Evolutionary conservation across 2,329 filamentous ascomycete species (phyloP).

Genomic region (Thelonectria rubi): DNA sequence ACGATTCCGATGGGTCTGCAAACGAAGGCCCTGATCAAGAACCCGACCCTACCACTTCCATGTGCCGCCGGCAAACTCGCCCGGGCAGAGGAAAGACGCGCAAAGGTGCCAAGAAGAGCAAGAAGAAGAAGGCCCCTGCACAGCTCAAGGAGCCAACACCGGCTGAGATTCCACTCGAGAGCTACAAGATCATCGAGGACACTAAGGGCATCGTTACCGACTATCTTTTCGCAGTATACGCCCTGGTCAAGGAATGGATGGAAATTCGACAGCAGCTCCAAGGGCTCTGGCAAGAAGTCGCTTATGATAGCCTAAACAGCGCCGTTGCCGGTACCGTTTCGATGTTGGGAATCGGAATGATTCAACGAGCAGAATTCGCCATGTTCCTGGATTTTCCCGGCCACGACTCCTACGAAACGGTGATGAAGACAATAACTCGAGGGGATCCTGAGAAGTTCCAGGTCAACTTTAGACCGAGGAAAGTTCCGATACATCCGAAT

Average conservation of each 20-base stretch:
- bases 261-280: conserved; percentile 53
- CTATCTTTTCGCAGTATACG: conserved; percentile 55
- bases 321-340: conserved; percentile 56
- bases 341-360: conserved; percentile 52
- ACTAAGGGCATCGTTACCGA: conserved; percentile 49
- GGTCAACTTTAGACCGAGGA: conserved; percentile 15
- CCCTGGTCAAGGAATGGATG: conserved; percentile 49
- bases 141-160: too few species aligned
- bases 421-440: conserved; percentile 52
- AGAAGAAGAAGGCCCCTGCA: too few species aligned
- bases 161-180: too few species aligned
- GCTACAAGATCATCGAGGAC: conserved; percentile 53
- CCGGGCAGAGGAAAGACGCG: too few species aligned
- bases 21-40: too few species aligned
- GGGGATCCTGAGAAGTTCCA: conserved; percentile 47
- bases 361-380: conserved; percentile 48
- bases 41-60: too few species aligned
- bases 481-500: not conserved
- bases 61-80: too few species aligned
- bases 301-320: conserved; percentile 55
- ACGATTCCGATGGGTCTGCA: too few species aligned
- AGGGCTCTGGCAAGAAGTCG: conserved; percentile 53
- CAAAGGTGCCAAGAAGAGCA: too few species aligned
- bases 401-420: conserved; percentile 53
- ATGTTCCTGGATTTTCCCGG: conserved; percentile 59